These are phyloP conservation scores for Chrysoporthe cubensis DNA, from an alignment of 2,329 filamentous ascomycete genomes.

Conservation along the genomic window DNA sequence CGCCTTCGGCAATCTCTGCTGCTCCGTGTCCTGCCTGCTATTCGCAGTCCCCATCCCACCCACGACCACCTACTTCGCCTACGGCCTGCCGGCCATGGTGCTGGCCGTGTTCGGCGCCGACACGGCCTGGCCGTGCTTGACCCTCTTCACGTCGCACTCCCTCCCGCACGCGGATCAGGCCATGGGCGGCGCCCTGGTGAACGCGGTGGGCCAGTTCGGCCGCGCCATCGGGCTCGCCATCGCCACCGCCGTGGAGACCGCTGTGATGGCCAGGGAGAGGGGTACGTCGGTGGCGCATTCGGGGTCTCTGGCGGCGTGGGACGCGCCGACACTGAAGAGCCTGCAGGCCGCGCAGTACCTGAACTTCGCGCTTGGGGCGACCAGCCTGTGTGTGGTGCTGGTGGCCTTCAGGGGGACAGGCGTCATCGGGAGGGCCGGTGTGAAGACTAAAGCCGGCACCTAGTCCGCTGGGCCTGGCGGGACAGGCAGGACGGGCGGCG, in stretches of 20 bases:
- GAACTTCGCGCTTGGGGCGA: slow-evolving; percentile 52
- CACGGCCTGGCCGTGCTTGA: slow-evolving; percentile 67
- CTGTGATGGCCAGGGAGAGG: slow-evolving; percentile 57
- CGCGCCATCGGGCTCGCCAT: slow-evolving; percentile 68
- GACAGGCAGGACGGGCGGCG: slow-evolving; percentile 12
- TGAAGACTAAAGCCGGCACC: background rate
- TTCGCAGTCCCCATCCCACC: slow-evolving; percentile 67
- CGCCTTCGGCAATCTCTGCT: slow-evolving; percentile 58
- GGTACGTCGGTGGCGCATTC: slow-evolving; percentile 48
- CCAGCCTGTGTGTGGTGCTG: slow-evolving; percentile 48
- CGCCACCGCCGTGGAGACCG: slow-evolving; percentile 66
- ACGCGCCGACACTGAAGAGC: slow-evolving; percentile 51
- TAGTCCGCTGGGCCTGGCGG: background rate
- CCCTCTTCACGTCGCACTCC: slow-evolving; percentile 66
- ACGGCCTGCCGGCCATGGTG: slow-evolving; percentile 67
- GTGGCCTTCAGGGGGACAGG: slow-evolving; percentile 56
- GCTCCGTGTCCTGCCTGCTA: slow-evolving; percentile 60
- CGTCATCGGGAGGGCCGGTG: slow-evolving; percentile 50
- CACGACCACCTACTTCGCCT: slow-evolving; percentile 68
- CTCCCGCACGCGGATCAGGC: slow-evolving; percentile 68
- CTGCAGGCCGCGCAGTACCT: slow-evolving; percentile 57
- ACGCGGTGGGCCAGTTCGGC: slow-evolving; percentile 67
- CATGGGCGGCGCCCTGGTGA: slow-evolving; percentile 69
- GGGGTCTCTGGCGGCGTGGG: slow-evolving; percentile 48
- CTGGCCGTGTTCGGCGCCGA: slow-evolving; percentile 69